phyloP scores from a whole-genome alignment of 2,329 filamentous ascomycete species.

The Metarhizium rileyi region DNA sequence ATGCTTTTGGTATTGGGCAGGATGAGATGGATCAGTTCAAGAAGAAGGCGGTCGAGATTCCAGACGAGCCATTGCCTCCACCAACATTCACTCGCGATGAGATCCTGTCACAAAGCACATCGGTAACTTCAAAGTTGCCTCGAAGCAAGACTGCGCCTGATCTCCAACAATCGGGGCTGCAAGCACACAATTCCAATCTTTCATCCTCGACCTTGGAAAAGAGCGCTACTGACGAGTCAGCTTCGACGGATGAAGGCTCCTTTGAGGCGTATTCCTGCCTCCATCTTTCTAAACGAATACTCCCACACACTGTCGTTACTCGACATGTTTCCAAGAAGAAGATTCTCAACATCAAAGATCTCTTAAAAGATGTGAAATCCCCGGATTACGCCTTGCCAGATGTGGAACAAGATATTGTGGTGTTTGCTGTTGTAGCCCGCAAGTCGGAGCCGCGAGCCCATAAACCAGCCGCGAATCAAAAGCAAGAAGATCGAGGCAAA shows the following conservation, averaged over 20 bases:
- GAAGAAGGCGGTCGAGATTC: constrained; percentile 43
- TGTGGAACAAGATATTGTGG: constrained; percentile 78
- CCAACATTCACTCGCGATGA: constrained; percentile 56
- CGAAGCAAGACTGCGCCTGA: constrained; percentile 35
- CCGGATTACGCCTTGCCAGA: constrained; percentile 75
- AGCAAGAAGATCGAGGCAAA: constrained; percentile 57
- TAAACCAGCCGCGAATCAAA: constrained; percentile 33
- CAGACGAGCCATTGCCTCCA: constrained; percentile 35
- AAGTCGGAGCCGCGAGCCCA: constrained; percentile 72
- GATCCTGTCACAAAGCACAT: constrained; percentile 31
- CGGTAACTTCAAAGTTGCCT: constrained; percentile 20
- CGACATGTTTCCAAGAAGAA: constrained; percentile 72
- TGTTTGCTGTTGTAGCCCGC: constrained; percentile 77
- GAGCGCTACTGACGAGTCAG: constrained; percentile 8
- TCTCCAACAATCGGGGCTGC: constrained; percentile 10
- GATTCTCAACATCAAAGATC: constrained; percentile 65
- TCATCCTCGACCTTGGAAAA: constrained; percentile 2
- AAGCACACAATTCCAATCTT: constrained; percentile 11
- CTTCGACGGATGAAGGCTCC: constrained; percentile 29
- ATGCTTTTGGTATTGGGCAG: constrained; percentile 46
- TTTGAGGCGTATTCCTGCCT: constrained; percentile 83
- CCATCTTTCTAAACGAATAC: constrained; percentile 72
- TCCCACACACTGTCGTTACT: constrained; percentile 72
- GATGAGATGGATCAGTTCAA: constrained; percentile 53
- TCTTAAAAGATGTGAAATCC: constrained; percentile 71